Evolutionary conservation across 108 stramenopile genomes (phyloP).

Genomic region (Aureococcus anophagefferens): DNA sequence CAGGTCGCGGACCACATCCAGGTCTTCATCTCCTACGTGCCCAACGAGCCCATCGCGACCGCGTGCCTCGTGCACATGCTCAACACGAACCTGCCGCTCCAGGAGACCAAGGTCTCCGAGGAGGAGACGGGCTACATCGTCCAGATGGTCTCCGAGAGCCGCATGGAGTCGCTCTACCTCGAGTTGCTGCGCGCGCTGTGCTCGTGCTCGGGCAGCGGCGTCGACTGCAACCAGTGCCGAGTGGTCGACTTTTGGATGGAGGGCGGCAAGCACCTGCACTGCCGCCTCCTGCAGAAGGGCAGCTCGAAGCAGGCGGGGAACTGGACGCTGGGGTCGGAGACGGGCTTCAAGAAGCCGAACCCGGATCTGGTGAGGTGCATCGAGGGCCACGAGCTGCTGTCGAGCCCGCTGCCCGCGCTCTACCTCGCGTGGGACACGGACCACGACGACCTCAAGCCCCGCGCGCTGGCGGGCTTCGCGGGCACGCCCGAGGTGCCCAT

Average conservation of each 20-base stretch:
- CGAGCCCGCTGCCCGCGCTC: background rate
- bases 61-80: slow-evolving; percentile 17
- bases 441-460: background rate
- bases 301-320: background rate
- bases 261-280: slow-evolving; percentile 8
- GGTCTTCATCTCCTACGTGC: slow-evolving; percentile 17
- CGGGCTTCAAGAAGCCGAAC: too few species aligned
- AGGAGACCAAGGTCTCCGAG: slow-evolving; percentile 20
- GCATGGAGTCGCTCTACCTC: slow-evolving; percentile 23
- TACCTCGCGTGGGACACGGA: background rate
- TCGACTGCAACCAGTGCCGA: slow-evolving; percentile 20
- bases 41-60: slow-evolving; percentile 13
- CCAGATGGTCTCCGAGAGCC: slow-evolving; percentile 6
- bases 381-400: background rate
- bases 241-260: slow-evolving; percentile 13
- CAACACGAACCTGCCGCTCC: slow-evolving; percentile 16
- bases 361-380: too few species aligned
- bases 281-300: background rate
- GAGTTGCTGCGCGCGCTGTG: slow-evolving; percentile 20
- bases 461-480: too few species aligned
- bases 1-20: slow-evolving; percentile 20
- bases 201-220: slow-evolving; percentile 15
- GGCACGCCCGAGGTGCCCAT: too few species aligned
- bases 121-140: slow-evolving; percentile 18
- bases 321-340: background rate